These are phyloP conservation scores for Wickerhamomyces hampshirensis DNA, from an alignment of 805 yeast genomes.

Conservation along the genomic window DNA sequence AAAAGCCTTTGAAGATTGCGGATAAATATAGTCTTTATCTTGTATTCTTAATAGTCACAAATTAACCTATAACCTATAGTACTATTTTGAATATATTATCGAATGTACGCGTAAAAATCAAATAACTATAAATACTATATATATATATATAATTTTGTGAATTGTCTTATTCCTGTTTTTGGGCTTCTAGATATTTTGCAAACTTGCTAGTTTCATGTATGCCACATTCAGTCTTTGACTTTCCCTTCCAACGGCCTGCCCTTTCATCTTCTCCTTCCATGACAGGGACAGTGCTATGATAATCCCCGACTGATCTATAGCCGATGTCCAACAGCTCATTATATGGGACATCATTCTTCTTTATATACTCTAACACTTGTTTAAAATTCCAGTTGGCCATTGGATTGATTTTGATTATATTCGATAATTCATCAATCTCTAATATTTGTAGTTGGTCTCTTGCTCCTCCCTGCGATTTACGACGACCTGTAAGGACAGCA, in stretches of 20 bases:
- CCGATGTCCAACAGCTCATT: conserved; percentile 81
- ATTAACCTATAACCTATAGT: too few species aligned
- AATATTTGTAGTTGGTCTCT: conserved; percentile 67
- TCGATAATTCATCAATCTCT: conserved; percentile 67
- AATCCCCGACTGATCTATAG: conserved; percentile 90
- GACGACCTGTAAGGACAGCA: conserved; percentile 89
- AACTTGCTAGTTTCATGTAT: conserved; percentile 81
- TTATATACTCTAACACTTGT: conserved; percentile 66
- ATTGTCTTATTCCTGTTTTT: not conserved
- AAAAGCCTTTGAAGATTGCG: too few species aligned
- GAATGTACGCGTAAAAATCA: not conserved
- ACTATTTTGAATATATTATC: too few species aligned
- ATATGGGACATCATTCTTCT: conserved; percentile 72
- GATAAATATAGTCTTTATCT: too few species aligned
- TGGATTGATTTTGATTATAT: conserved; percentile 84
- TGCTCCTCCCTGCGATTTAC: conserved; percentile 86
- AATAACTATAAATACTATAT: too few species aligned
- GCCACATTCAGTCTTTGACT: conserved; percentile 91
- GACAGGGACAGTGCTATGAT: conserved; percentile 90
- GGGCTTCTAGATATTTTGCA: conserved; percentile 46
- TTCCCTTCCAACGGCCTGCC: conserved; percentile 96
- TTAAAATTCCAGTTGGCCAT: conserved; percentile 76
- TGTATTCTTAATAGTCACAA: too few species aligned
- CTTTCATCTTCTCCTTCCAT: conserved; percentile 91
- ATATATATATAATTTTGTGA: not conserved